Percentiles rank a stretch among this genome's conserved stretches.
These are phyloP conservation scores for Syncephalastrum monosporum DNA, from an alignment of 371 early-diverging fungal genomes.

Conservation along the genomic window DNA sequence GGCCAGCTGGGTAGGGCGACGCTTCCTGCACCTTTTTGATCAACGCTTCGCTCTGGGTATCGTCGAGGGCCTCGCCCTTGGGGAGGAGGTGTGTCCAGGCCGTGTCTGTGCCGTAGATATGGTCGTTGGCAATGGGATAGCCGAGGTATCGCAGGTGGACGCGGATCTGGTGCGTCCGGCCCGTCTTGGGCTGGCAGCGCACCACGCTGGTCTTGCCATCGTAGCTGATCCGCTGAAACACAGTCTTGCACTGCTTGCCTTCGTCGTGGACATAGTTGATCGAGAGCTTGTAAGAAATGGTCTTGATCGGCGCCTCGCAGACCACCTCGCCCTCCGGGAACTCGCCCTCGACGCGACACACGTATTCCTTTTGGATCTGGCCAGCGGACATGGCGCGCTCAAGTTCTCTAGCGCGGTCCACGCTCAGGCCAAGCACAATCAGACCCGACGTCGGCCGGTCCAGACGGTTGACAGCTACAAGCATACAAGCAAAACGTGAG, in stretches of 20 bases:
- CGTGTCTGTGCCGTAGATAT: conserved; percentile 74
- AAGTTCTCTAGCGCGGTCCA: conserved; percentile 60
- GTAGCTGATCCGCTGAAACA: conserved; percentile 64
- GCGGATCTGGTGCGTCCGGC: conserved; percentile 99
- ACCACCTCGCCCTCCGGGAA: conserved; percentile 75
- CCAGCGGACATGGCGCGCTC: conserved; percentile 64
- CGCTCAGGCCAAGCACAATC: conserved; percentile 73
- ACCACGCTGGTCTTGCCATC: conserved; percentile 73
- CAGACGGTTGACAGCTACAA: conserved; percentile 78
- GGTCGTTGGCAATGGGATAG: conserved; percentile 97
- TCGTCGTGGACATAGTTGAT: conserved; percentile 79
- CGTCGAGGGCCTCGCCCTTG: conserved; percentile 42
- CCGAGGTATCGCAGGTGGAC: conserved; percentile 97
- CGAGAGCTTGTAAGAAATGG: conserved; percentile 81
- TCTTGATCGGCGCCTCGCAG: conserved; percentile 81
- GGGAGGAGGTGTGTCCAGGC: conserved; percentile 70
- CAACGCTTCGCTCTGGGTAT: conserved; percentile 13
- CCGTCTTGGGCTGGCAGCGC: conserved; percentile 85
- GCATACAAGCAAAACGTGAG: conserved; percentile 18
- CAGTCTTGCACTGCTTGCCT: conserved; percentile 80
- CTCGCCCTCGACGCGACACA: conserved; percentile 82
- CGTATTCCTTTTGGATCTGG: conserved; percentile 80
- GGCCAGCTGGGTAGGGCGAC: conserved; percentile 14
- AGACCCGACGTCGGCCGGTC: conserved; percentile 94
- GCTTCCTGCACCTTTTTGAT: conserved; percentile 13